phyloP scores from a whole-genome alignment of 2,329 filamentous ascomycete genomes.

The Domatiomyces catenatus region DNA sequence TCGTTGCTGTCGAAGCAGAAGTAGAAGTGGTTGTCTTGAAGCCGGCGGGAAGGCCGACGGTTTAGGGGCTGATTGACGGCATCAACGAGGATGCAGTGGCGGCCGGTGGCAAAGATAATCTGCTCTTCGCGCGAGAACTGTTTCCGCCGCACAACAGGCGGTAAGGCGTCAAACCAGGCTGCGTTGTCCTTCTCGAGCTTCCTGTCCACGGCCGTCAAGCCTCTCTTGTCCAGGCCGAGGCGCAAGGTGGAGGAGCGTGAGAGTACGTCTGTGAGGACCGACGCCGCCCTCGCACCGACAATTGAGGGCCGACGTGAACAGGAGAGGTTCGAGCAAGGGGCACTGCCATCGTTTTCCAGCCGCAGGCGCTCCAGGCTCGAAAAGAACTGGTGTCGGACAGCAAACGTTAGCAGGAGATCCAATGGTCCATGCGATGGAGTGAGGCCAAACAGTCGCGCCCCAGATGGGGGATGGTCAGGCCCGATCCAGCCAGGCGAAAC shows the following conservation, averaged over 20 bases:
- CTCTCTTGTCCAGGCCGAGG: conserved; percentile 5
- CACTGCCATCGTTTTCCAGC: conserved; percentile 18
- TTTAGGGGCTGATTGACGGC: conserved; percentile 44
- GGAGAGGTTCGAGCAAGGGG: conserved; percentile 6
- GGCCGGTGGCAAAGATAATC: conserved; percentile 40
- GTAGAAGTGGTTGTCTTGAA: background rate
- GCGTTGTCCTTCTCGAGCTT: conserved; percentile 21
- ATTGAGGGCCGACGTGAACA: conserved; percentile 1
- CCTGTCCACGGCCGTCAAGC: conserved; percentile 6
- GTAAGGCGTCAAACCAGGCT: conserved; percentile 53
- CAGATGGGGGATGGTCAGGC: background rate
- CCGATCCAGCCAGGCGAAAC: background rate
- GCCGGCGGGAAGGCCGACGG: conserved; percentile 5
- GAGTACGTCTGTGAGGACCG: conserved; percentile 5
- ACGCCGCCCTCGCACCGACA: background rate
- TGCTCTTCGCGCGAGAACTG: conserved; percentile 61
- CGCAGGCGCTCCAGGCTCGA: conserved; percentile 21
- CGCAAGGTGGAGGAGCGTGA: conserved; percentile 4
- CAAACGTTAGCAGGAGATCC: conserved; percentile 13
- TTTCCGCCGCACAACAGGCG: conserved; percentile 55
- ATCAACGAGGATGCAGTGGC: conserved; percentile 40
- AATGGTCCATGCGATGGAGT: conserved; percentile 12
- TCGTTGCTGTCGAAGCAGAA: background rate
- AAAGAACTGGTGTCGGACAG: conserved; percentile 20
- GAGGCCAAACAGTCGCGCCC: background rate